phyloP scores from a whole-genome alignment of 2,329 filamentous ascomycete genomes.

The Colletotrichum phormii region DNA sequence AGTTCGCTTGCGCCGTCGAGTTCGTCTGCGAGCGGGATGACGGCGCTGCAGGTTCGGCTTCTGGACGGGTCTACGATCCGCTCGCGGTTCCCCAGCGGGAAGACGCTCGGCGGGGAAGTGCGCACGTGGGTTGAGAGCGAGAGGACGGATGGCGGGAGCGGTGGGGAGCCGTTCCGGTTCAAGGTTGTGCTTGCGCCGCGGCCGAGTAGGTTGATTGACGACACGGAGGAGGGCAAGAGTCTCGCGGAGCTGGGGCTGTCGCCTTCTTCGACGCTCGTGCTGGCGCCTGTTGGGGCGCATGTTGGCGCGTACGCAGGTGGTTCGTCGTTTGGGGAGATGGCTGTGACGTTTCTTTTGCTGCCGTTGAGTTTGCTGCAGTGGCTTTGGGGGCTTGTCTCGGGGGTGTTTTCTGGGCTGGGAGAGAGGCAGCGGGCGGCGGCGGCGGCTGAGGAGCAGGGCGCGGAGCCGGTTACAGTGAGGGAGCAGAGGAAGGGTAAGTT shows the following conservation, averaged over 20 bases:
- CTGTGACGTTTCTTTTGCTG: constrained; percentile 20
- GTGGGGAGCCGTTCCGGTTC: constrained; percentile 78
- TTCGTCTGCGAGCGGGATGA: constrained; percentile 41
- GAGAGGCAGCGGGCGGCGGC: constrained; percentile 30
- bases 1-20: constrained; percentile 46
- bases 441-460: constrained; percentile 10
- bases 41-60: constrained; percentile 80
- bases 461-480: constrained; percentile 42
- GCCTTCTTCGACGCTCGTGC: constrained; percentile 84
- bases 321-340: constrained; percentile 37
- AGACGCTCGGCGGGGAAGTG: constrained; percentile 73
- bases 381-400: constrained; percentile 45
- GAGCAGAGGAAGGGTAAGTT: constrained; percentile 41
- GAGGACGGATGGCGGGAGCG: constrained; percentile 62
- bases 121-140: constrained; percentile 81
- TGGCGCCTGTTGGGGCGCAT: constrained; percentile 74
- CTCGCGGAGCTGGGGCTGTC: constrained; percentile 78
- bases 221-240: constrained; percentile 77
- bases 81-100: constrained; percentile 71
- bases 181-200: constrained; percentile 84
- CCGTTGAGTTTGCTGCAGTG: constrained; percentile 47
- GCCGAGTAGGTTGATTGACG: constrained; percentile 79
- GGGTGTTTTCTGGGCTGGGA: constrained; percentile 43
- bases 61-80: constrained; percentile 87
- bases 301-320: constrained; percentile 53